Conservation (phyloP, 495 filamentous ascomycete genomes). For the Xanthoparmelia taractica region DNA sequence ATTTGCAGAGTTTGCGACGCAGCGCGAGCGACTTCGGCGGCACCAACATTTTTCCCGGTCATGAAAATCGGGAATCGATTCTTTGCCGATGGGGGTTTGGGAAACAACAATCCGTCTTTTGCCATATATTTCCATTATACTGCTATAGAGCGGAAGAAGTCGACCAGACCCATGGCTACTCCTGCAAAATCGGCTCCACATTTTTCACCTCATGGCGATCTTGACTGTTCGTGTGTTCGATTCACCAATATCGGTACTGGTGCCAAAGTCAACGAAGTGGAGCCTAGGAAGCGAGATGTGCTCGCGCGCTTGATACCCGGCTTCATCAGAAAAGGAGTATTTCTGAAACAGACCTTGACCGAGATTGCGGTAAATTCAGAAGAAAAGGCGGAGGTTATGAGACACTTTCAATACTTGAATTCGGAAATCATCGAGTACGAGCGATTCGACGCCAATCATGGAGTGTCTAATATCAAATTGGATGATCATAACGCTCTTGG, state of each 20-base stretch:
- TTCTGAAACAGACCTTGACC: conserved; percentile 5
- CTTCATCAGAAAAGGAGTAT: not conserved
- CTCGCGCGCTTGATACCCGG: not conserved
- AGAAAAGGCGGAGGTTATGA: not conserved
- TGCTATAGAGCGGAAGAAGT: too few relatives aligned
- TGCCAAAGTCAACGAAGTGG: conserved; percentile 10
- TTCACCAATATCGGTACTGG: conserved; percentile 23
- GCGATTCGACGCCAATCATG: conserved; percentile 22
- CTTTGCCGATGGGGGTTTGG: not conserved
- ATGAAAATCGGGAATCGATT: not conserved
- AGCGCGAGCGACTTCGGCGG: conserved; percentile 4
- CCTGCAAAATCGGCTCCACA: not conserved
- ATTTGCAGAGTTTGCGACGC: conserved; percentile 3
- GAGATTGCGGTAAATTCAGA: conserved; percentile 4
- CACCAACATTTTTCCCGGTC: conserved; percentile 4
- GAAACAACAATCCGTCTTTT: conserved; percentile 2
- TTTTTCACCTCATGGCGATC: conserved; percentile 12
- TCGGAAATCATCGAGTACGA: conserved; percentile 14
- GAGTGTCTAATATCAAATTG: conserved; percentile 23
- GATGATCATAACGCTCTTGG: conserved; percentile 18
- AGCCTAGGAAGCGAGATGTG: conserved; percentile 3
- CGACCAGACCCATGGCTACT: not conserved
- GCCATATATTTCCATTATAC: conserved; percentile 3
- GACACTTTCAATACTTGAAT: not conserved
- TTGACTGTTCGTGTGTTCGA: conserved; percentile 21